Percentiles rank a stretch among this genome's conserved stretches.
These are phyloP conservation scores for Mucor velutinosus DNA, from an alignment of 371 early-diverging fungal species.

Conservation along the genomic window DNA sequence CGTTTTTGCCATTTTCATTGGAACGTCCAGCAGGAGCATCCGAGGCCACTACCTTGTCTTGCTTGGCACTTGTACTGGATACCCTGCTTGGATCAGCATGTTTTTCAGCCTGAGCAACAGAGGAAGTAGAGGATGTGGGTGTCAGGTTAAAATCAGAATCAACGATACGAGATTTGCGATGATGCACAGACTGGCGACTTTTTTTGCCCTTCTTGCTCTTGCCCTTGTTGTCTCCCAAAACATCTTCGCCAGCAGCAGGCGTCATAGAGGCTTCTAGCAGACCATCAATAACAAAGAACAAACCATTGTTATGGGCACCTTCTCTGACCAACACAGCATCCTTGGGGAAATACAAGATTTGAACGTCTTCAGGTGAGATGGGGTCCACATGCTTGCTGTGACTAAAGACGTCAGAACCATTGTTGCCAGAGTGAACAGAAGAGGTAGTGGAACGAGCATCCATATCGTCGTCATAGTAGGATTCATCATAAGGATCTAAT, in stretches of 20 bases:
- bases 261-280: slow-evolving; percentile 77
- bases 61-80: slow-evolving; percentile 11
- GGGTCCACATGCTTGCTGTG: slow-evolving; percentile 20
- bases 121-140: slow-evolving; percentile 9
- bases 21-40: slow-evolving; percentile 44
- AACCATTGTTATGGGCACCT: slow-evolving; percentile 84
- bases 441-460: slow-evolving; percentile 46
- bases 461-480: slow-evolving; percentile 39
- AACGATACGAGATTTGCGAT: slow-evolving; percentile 15
- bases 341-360: slow-evolving; percentile 72
- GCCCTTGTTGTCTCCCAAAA: slow-evolving; percentile 13
- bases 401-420: slow-evolving; percentile 18
- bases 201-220: not conserved
- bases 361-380: slow-evolving; percentile 62
- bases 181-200: not conserved
- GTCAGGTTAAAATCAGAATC: slow-evolving; percentile 9
- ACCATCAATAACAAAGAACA: slow-evolving; percentile 94
- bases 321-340: slow-evolving; percentile 77
- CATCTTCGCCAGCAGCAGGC: slow-evolving; percentile 40
- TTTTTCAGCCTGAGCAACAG: not conserved
- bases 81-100: not conserved
- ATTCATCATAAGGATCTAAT: slow-evolving; percentile 30
- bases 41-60: slow-evolving; percentile 35
- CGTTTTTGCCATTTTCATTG: slow-evolving; percentile 12
- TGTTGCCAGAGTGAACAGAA: slow-evolving; percentile 42